These are phyloP conservation scores for Boletus patriciae DNA, from an alignment of 768 basidiomycete genomes.

Conservation along the genomic window DNA sequence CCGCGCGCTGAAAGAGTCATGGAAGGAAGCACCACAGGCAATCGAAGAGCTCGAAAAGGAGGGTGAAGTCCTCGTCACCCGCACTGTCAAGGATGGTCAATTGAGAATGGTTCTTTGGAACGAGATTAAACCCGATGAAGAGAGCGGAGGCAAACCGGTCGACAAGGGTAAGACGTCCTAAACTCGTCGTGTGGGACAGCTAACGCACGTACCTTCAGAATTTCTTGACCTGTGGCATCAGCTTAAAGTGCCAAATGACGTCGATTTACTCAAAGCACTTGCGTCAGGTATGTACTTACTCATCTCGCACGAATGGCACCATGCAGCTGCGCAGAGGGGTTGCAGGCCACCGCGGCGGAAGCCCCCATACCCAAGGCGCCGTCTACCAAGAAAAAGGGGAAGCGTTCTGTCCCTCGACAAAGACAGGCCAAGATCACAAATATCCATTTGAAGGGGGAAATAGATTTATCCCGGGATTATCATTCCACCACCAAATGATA, in stretches of 20 bases:
- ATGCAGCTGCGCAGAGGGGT: slow-evolving; percentile 54
- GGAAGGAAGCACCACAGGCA: slow-evolving; percentile 82
- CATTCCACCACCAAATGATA: slow-evolving; percentile 29
- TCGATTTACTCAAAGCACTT: slow-evolving; percentile 76
- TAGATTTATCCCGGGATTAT: slow-evolving; percentile 82
- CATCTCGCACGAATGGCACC: background rate
- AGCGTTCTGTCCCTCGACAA: slow-evolving; percentile 68
- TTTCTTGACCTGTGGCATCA: slow-evolving; percentile 87
- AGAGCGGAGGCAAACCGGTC: slow-evolving; percentile 65
- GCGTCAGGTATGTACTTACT: slow-evolving; percentile 54
- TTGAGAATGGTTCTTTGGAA: slow-evolving; percentile 89
- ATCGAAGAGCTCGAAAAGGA: slow-evolving; percentile 90
- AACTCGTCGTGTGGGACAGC: slow-evolving; percentile 1
- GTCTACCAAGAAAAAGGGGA: slow-evolving; percentile 78
- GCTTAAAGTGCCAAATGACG: slow-evolving; percentile 81
- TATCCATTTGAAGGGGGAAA: slow-evolving; percentile 79
- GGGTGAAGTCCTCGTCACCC: slow-evolving; percentile 85
- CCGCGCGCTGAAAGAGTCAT: slow-evolving; percentile 82
- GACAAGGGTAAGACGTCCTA: slow-evolving; percentile 64
- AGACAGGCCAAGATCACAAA: slow-evolving; percentile 85
- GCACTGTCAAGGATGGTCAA: slow-evolving; percentile 80
- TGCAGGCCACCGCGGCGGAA: slow-evolving; percentile 76
- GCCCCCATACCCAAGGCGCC: slow-evolving; percentile 53
- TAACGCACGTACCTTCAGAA: slow-evolving; percentile 46
- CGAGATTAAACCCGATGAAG: slow-evolving; percentile 76